Percentiles rank a stretch among this genome's conserved stretches.
Evolutionary conservation across 2,329 filamentous ascomycete genomes (phyloP).

Genomic region (Sporothrix curviconia): DNA sequence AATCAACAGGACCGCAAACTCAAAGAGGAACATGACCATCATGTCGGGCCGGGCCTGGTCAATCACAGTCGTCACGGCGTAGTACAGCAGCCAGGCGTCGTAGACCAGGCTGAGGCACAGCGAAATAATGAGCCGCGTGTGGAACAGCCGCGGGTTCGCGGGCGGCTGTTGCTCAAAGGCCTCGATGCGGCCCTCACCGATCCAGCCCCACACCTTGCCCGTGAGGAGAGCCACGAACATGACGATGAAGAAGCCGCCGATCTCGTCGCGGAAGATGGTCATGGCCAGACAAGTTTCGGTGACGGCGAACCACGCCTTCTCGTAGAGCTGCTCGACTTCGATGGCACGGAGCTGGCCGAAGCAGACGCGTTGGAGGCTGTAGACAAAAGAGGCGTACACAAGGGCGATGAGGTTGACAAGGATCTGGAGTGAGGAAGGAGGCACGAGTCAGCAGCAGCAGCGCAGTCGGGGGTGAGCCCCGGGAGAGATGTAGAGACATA

Average conservation of each 20-base stretch:
- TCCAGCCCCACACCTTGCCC: slow-evolving; percentile 98
- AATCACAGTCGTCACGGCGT: slow-evolving; percentile 75
- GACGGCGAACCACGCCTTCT: slow-evolving; percentile 96
- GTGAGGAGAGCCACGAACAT: slow-evolving; percentile 94
- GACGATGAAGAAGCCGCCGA: slow-evolving; percentile 87
- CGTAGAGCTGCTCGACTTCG: slow-evolving; percentile 94
- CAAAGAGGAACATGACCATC: slow-evolving; percentile 99
- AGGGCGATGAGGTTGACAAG: slow-evolving; percentile 86
- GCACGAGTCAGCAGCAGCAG: not conserved
- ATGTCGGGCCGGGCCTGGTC: slow-evolving; percentile 88
- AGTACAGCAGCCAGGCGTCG: slow-evolving; percentile 71
- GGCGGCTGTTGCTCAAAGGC: slow-evolving; percentile 92
- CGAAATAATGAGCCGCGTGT: slow-evolving; percentile 72
- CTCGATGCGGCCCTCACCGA: slow-evolving; percentile 89
- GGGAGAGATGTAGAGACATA: slow-evolving; percentile 34
- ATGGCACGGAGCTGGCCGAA: slow-evolving; percentile 86
- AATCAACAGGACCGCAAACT: slow-evolving; percentile 82
- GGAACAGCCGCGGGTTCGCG: slow-evolving; percentile 80
- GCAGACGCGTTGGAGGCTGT: slow-evolving; percentile 80
- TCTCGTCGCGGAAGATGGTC: slow-evolving; percentile 95
- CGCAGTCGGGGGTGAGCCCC: not conserved
- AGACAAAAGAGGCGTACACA: slow-evolving; percentile 71
- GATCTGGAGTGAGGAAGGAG: slow-evolving; percentile 47
- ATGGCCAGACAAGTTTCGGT: slow-evolving; percentile 96
- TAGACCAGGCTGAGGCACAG: slow-evolving; percentile 73